A percentile compares a stretch with the other conserved stretches of the same genome.
These are phyloP conservation scores for Neurospora sp. DNA, from an alignment of 495 filamentous ascomycete genomes.

Conservation along the genomic window DNA sequence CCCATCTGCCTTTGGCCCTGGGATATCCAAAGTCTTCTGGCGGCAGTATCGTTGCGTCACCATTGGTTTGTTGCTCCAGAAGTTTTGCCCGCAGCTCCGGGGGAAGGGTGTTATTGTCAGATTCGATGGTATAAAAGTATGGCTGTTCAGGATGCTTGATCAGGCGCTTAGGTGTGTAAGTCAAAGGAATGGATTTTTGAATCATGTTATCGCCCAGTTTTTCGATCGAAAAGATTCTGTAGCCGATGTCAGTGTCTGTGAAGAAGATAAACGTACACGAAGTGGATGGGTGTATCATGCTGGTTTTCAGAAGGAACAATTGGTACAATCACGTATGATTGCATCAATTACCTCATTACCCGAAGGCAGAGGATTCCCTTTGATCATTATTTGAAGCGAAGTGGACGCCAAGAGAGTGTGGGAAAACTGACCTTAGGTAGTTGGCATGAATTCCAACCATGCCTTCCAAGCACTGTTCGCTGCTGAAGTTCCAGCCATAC, in stretches of 20 bases:
- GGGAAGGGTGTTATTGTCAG: conserved; percentile 81
- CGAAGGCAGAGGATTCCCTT: conserved; percentile 35
- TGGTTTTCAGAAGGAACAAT: conserved; percentile 46
- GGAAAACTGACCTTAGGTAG: conserved; percentile 67
- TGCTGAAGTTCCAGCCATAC: conserved; percentile 93
- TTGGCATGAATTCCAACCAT: conserved; percentile 93
- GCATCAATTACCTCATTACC: conserved; percentile 36
- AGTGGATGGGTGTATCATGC: conserved; percentile 3
- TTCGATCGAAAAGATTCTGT: conserved; percentile 83
- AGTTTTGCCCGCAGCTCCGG: conserved; percentile 60
- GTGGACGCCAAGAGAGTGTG: conserved; percentile 14
- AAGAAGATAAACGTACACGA: not conserved
- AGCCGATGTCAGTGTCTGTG: conserved; percentile 12
- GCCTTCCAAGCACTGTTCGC: conserved; percentile 82
- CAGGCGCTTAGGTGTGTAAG: conserved; percentile 81
- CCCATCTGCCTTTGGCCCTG: conserved; percentile 75
- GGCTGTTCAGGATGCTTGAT: conserved; percentile 80
- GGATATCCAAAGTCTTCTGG: conserved; percentile 88
- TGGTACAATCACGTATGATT: conserved; percentile 28
- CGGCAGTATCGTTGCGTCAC: conserved; percentile 56
- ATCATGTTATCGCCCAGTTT: conserved; percentile 77
- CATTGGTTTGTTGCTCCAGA: conserved; percentile 60
- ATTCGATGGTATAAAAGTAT: conserved; percentile 86
- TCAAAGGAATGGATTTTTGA: conserved; percentile 78
- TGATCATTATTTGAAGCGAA: conserved; percentile 57